Evolutionary conservation across 2,329 filamentous ascomycete genomes (phyloP).

Genomic region (Pyrenochaeta sp.): DNA sequence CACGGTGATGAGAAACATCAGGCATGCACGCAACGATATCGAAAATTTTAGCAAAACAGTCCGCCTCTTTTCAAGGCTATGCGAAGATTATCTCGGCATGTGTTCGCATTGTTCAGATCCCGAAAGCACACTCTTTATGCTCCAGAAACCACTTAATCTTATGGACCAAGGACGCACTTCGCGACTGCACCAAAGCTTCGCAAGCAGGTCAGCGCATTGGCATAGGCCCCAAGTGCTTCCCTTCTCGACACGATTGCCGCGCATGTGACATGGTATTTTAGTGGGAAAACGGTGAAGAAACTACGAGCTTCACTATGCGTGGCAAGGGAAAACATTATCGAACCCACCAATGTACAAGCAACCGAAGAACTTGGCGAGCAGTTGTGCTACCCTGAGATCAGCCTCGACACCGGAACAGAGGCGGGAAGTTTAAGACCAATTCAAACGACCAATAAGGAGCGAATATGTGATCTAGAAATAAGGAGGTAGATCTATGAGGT

Average conservation of each 20-base stretch:
- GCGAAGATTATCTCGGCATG: not conserved
- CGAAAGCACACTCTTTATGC: not conserved
- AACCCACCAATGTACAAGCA: slow-evolving; percentile 3
- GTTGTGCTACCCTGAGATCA: not conserved
- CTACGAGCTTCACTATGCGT: slow-evolving; percentile 11
- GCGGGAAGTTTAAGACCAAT: not conserved
- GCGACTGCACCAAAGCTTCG: not conserved
- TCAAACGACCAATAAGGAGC: not conserved
- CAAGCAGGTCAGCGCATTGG: slow-evolving; percentile 1
- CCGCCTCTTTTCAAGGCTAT: slow-evolving; percentile 3
- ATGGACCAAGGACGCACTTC: not conserved
- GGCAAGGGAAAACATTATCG: slow-evolving; percentile 10
- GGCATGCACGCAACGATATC: slow-evolving; percentile 10
- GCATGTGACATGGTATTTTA: slow-evolving; percentile 11
- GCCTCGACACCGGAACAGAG: not conserved
- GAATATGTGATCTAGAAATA: not conserved
- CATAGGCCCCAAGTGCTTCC: not conserved
- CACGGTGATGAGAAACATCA: not conserved
- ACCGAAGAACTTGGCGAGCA: slow-evolving; percentile 6
- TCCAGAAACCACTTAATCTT: not conserved
- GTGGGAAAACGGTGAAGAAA: slow-evolving; percentile 1
- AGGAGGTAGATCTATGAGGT: not conserved
- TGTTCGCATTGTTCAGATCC: too few species aligned
- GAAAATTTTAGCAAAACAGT: slow-evolving; percentile 5
- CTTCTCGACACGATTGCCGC: slow-evolving; percentile 1